Base-by-base conservation (phyloP, 1,139 yeast species). In the Suhomyces chickasaworum region DNA sequence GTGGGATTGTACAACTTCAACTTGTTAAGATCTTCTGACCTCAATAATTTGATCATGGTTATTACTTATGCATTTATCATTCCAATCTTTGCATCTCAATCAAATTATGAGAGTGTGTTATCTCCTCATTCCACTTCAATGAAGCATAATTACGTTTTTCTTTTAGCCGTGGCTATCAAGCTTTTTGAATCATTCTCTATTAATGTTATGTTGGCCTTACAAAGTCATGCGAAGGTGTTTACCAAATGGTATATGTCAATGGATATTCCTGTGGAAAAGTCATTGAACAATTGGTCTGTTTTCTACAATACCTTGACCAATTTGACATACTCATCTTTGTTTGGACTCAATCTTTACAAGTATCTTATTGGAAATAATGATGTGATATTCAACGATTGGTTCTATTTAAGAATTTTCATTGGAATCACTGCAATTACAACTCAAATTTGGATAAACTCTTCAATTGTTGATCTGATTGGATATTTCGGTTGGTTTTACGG, bases 401-500 rank as follows among this genome's bases (percentile, higher is more conserved):
- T 76, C 25, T 77, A 78, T 34, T 78, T 88, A 57, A 75, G 91
- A 51, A 58, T 82, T 27, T 80, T 86, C 51, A 53, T 83, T 29
- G 89, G 90, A 3, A 49, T 61, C 0, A 65, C 78, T 53, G 68
- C 86, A 39, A 71, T 86, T 17, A 59, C 77, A 9, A 71, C 89
- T 37, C 96, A 88, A 59, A 62, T 78, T 22, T 83, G 91, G 88
- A 86, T 90, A 34, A 83, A 86, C 55, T 61, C 75, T 31, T 86
- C 90, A 15, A 86, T 88, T 36, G 77, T 84, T 54, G 82, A 82
- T 46, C 84, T 89, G 53, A 81, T 88, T 54, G 95, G 95, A 3
- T 87, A 86, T 53, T 87, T 85, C 64, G 95, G 96, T 13, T 88
- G 95, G 95, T 88, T 87, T 59, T 88, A 86, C 61, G 96, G 96